phyloP scores from a whole-genome alignment of 2,329 filamentous ascomycete species.

The Fusarium mexicanum region DNA sequence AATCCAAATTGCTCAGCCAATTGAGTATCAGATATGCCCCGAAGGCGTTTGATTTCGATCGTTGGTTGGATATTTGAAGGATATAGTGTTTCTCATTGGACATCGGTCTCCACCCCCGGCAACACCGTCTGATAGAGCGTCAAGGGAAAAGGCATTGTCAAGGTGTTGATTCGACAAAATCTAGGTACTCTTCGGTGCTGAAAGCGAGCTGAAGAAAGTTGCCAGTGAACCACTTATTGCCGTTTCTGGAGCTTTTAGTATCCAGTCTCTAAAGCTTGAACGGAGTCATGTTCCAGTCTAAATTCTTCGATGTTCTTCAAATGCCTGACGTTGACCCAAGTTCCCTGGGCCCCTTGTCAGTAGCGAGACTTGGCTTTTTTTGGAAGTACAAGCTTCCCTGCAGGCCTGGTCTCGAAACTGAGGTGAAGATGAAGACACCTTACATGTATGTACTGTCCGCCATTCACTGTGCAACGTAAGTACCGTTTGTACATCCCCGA shows the following conservation, averaged over 20 bases:
- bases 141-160: constrained; percentile 1
- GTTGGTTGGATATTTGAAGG: constrained; percentile 24
- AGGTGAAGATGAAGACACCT: constrained; percentile 14
- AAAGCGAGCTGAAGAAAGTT: constrained; percentile 17
- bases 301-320: constrained; percentile 22
- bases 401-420: constrained; percentile 15
- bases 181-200: constrained; percentile 1
- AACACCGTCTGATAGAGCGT: constrained; percentile 28
- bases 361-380: constrained; percentile 27
- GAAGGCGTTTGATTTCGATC: constrained; percentile 6
- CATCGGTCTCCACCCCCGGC: not conserved
- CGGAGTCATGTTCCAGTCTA: constrained; percentile 15
- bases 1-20: constrained; percentile 13
- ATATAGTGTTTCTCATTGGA: constrained; percentile 15
- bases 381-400: constrained; percentile 20
- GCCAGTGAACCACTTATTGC: constrained; percentile 12
- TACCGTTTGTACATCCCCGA: not conserved
- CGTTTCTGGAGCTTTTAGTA: constrained; percentile 8
- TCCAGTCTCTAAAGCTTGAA: constrained; percentile 33
- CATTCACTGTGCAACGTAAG: not conserved
- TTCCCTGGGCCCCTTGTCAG: constrained; percentile 22
- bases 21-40: constrained; percentile 1
- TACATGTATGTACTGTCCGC: not conserved
- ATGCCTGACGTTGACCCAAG: constrained; percentile 28
- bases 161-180: not conserved